Percentiles rank a stretch among this genome's conserved stretches.
Conservation (phyloP, 257 asterid species). For the Voacanga thouarsii region DNA sequence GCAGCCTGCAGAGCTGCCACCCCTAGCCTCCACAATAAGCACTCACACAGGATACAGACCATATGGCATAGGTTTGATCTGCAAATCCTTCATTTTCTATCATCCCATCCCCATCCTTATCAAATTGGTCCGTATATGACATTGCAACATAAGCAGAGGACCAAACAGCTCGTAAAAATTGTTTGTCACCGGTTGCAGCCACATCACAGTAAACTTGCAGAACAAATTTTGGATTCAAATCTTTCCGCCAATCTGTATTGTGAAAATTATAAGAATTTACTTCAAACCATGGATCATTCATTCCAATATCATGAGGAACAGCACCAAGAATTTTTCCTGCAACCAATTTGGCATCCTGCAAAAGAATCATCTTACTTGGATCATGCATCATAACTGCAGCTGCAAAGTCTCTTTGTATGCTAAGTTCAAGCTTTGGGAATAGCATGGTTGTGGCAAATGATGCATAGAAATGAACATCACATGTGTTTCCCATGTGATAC, state of each 20-base stretch:
- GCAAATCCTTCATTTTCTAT: slow-evolving; percentile 93
- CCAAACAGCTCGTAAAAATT: slow-evolving; percentile 83
- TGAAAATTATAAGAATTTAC: slow-evolving; percentile 72
- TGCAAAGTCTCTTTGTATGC: slow-evolving; percentile 93
- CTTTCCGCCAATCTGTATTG: slow-evolving; percentile 94
- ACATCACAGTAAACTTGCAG: slow-evolving; percentile 92
- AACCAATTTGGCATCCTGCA: slow-evolving; percentile 62
- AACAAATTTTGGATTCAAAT: slow-evolving; percentile 90
- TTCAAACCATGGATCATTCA: slow-evolving; percentile 96
- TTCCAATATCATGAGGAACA: slow-evolving; percentile 95
- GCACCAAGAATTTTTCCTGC: slow-evolving; percentile 87
- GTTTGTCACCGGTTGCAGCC: slow-evolving; percentile 65
- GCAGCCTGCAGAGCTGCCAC: slow-evolving; percentile 97
- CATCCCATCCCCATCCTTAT: slow-evolving; percentile 97
- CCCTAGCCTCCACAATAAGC: slow-evolving; percentile 99
- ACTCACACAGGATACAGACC: slow-evolving; percentile 93
- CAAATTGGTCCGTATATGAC: slow-evolving; percentile 98
- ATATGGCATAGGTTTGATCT: slow-evolving; percentile 93
- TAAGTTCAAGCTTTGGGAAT: slow-evolving; percentile 87
- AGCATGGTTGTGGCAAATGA: slow-evolving; percentile 74
- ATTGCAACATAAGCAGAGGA: slow-evolving; percentile 88
- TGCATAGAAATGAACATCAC: slow-evolving; percentile 90
- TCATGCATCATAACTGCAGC: slow-evolving; percentile 98
- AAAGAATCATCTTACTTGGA: slow-evolving; percentile 56
- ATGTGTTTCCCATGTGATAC: slow-evolving; percentile 91